Evolutionary conservation across 2,329 filamentous ascomycete genomes (phyloP).

Genomic region (Fusarium sp.): DNA sequence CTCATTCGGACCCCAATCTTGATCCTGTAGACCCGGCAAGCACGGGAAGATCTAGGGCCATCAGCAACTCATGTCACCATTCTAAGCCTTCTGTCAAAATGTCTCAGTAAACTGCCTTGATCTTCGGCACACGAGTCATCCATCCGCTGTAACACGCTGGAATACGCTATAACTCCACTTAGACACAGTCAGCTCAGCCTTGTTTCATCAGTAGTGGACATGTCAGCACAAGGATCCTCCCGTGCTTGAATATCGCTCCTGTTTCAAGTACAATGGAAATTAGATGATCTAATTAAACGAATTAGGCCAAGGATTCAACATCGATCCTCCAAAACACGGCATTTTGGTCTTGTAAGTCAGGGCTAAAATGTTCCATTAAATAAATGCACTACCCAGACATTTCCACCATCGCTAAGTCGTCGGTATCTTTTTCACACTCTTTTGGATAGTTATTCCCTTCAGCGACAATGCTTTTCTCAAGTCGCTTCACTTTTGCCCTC

Average conservation of each 20-base stretch:
- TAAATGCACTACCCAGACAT: conserved; percentile 22
- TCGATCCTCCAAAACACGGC: not conserved
- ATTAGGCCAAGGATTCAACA: conserved; percentile 2
- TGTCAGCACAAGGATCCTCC: not conserved
- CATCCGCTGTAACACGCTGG: no score
- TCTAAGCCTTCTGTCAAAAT: not conserved
- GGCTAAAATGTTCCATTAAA: conserved; percentile 2
- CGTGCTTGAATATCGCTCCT: not conserved
- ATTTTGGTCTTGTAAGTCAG: not conserved
- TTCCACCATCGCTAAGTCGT: not conserved
- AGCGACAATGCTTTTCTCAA: conserved; percentile 14
- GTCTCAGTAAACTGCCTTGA: not conserved
- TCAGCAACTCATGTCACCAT: not conserved
- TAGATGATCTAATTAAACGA: conserved; percentile 13
- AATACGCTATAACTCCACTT: not conserved
- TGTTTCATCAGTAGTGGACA: conserved; percentile 8
- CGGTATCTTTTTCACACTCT: not conserved
- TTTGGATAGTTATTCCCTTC: conserved; percentile 1
- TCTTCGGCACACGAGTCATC: not conserved
- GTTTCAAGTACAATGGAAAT: conserved; percentile 6
- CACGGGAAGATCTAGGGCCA: not conserved
- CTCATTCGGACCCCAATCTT: not conserved
- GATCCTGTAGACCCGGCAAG: not conserved
- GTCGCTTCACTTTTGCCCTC: conserved; percentile 18
- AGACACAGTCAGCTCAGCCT: not conserved